Evolutionary conservation across 768 basidiomycete genomes (phyloP).

Genomic region (Pulveroboletus frians): DNA sequence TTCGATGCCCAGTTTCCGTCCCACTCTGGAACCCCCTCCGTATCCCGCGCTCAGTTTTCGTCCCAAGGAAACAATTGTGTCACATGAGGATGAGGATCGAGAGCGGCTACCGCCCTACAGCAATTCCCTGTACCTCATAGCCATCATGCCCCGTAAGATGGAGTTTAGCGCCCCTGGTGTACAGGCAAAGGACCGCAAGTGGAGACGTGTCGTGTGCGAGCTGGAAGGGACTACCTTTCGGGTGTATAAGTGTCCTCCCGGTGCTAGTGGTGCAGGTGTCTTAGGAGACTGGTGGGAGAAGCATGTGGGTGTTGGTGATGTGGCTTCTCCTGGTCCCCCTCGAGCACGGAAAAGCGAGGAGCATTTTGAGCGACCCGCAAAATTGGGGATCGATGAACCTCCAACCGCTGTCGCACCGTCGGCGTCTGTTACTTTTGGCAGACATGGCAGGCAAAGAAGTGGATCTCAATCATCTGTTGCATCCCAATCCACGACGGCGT

Average conservation of each 20-base stretch:
- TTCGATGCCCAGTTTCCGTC: constrained; percentile 67
- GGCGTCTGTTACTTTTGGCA: constrained; percentile 4
- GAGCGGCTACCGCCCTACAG: constrained; percentile 79
- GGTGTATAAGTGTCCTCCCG: constrained; percentile 55
- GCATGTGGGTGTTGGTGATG: constrained; percentile 68
- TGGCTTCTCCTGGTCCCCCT: constrained; percentile 28
- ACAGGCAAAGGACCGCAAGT: constrained; percentile 86
- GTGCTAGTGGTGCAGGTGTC: constrained; percentile 42
- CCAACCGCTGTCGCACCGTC: background rate
- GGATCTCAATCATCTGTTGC: constrained; percentile 24
- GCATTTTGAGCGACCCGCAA: constrained; percentile 22
- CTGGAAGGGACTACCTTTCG: constrained; percentile 88
- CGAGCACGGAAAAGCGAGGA: constrained; percentile 23
- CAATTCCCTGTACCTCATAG: constrained; percentile 77
- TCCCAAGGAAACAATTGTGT: constrained; percentile 25
- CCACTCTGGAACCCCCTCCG: constrained; percentile 58
- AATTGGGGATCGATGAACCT: constrained; percentile 18
- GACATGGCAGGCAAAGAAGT: constrained; percentile 8
- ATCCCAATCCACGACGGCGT: constrained; percentile 11
- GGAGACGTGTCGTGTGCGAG: constrained; percentile 84
- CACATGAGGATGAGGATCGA: constrained; percentile 76
- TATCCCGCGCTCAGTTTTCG: constrained; percentile 48
- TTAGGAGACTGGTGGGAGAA: constrained; percentile 78
- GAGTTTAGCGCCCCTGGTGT: constrained; percentile 84
- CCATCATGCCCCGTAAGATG: constrained; percentile 84